Percentiles rank a stretch among this genome's conserved stretches.
Evolutionary conservation across 2,329 filamentous ascomycete genomes (phyloP).

Genomic region (Fusarium brevicatenulatum): DNA sequence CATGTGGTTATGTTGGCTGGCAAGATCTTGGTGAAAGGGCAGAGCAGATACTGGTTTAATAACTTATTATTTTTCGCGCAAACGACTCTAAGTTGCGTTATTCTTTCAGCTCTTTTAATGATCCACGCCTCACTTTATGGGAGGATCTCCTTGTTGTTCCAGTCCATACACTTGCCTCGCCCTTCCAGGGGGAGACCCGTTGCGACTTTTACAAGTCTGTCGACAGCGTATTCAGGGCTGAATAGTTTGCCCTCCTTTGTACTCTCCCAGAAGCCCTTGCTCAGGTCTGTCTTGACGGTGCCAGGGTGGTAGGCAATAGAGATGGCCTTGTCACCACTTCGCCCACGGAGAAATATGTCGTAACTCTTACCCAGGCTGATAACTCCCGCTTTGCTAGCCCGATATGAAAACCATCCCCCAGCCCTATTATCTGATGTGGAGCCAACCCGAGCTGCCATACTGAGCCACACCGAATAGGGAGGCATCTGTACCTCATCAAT

Average conservation of each 20-base stretch:
- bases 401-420: slow-evolving; percentile 86
- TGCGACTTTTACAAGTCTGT: slow-evolving; percentile 70
- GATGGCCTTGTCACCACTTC: slow-evolving; percentile 70
- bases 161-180: slow-evolving; percentile 75
- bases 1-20: slow-evolving; percentile 22
- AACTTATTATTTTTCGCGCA: slow-evolving; percentile 1
- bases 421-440: slow-evolving; percentile 76
- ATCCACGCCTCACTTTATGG: neutral
- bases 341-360: slow-evolving; percentile 71
- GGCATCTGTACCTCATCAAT: slow-evolving; percentile 53
- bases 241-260: slow-evolving; percentile 72
- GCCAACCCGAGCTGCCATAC: slow-evolving; percentile 82
- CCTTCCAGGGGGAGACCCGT: slow-evolving; percentile 59
- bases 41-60: slow-evolving; percentile 40
- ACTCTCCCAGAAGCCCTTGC: slow-evolving; percentile 75
- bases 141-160: slow-evolving; percentile 68
- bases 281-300: slow-evolving; percentile 80
- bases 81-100: neutral
- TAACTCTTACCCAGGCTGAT: slow-evolving; percentile 77
- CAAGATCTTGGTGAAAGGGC: slow-evolving; percentile 26
- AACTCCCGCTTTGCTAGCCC: slow-evolving; percentile 78
- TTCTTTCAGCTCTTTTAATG: neutral
- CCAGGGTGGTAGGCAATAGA: slow-evolving; percentile 81
- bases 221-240: slow-evolving; percentile 71
- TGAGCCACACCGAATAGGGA: slow-evolving; percentile 71